A percentile compares a stretch with the other conserved stretches of the same genome.
Conservation (phyloP, 176 grass and related monocot genomes). For the Puya raimondii region DNA sequence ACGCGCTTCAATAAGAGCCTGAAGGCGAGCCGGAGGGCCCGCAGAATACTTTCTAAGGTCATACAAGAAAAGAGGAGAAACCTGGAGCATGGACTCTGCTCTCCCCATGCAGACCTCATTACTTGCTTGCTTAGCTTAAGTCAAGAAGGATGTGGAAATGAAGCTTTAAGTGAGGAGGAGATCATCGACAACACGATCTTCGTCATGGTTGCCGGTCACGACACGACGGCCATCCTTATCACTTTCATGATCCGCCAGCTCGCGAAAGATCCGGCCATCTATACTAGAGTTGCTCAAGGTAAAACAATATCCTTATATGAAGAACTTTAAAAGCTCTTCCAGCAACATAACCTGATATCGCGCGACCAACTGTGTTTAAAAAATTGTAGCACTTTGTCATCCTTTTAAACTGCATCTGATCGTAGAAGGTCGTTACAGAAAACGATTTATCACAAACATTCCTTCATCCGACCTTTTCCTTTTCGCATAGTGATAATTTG, state of each 20-base stretch:
- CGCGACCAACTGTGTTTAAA: no score
- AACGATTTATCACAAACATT: background rate
- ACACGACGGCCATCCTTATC: conserved; percentile 25
- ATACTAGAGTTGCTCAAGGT: no score
- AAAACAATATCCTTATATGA: no score
- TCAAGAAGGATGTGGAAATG: background rate
- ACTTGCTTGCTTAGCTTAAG: conserved; percentile 15
- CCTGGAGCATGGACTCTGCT: conserved; percentile 1
- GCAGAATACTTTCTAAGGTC: background rate
- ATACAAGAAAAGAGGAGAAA: conserved; percentile 5
- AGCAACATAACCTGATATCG: no score
- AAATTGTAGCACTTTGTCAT: no score
- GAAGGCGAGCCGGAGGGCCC: conserved; percentile 25
- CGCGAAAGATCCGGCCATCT: background rate
- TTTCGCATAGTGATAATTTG: background rate
- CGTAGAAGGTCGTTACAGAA: no score
- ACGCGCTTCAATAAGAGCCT: conserved; percentile 23
- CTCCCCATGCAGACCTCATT: conserved; percentile 19
- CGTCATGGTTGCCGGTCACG: conserved; percentile 25
- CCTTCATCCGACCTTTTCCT: background rate
- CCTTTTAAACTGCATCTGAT: no score
- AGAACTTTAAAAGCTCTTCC: no score
- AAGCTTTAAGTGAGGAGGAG: conserved; percentile 16
- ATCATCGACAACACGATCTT: conserved; percentile 33
- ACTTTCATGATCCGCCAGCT: conserved; percentile 38